These are phyloP conservation scores for Candida albicans DNA, from an alignment of 1,139 yeast genomes.

Conservation along the genomic window DNA sequence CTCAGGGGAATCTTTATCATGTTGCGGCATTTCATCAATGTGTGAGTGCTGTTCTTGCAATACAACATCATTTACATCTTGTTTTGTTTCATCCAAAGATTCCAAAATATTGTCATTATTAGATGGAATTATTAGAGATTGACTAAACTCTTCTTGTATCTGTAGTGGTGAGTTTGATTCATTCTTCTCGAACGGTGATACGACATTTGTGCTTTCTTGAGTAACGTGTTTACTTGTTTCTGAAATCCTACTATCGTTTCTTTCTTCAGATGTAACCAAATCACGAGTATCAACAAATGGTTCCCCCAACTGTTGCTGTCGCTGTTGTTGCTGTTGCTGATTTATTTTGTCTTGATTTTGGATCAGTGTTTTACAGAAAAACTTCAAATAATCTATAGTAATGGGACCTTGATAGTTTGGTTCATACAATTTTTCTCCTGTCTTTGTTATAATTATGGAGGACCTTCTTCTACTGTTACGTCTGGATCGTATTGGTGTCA, in stretches of 20 bases:
- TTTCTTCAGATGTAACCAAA: background rate
- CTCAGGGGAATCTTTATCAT: background rate
- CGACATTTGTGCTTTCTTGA: background rate
- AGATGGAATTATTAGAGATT: constrained; percentile 5
- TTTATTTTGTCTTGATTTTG: constrained; percentile 14
- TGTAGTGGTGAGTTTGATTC: constrained; percentile 9
- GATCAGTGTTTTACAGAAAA: constrained; percentile 34
- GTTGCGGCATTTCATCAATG: background rate
- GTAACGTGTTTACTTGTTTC: background rate
- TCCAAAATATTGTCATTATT: constrained; percentile 5
- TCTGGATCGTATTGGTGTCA: constrained; percentile 3
- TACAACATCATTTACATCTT: background rate
- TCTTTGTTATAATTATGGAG: constrained; percentile 19
- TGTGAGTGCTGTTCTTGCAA: background rate
- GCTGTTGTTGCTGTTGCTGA: constrained; percentile 11
- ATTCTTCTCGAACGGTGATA: background rate
- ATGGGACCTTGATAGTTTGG: constrained; percentile 40
- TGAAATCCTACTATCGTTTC: background rate
- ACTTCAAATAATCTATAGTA: constrained; percentile 38
- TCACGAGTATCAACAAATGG: background rate
- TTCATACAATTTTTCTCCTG: constrained; percentile 28
- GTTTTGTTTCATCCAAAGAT: background rate
- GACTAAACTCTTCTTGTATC: constrained; percentile 7
- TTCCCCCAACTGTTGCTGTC: constrained; percentile 8
- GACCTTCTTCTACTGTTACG: constrained; percentile 7